These are phyloP conservation scores for Dispira simplex DNA, from an alignment of 192 early-diverging fungal genomes.

Conservation along the genomic window DNA sequence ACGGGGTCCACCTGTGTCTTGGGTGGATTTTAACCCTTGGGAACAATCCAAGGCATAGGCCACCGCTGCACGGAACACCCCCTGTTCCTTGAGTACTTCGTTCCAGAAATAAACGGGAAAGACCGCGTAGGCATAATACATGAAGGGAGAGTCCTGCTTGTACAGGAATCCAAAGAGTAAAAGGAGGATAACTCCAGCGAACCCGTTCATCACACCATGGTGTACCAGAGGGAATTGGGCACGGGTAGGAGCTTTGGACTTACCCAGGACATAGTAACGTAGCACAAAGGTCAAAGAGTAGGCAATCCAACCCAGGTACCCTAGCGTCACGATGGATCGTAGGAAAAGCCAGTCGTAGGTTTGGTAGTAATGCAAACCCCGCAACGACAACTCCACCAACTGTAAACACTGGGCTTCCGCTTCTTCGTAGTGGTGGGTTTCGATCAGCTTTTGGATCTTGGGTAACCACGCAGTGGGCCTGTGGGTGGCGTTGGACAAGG, in stretches of 20 bases:
- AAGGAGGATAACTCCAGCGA: constrained; percentile 22
- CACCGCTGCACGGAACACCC: constrained; percentile 19
- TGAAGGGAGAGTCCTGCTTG: constrained; percentile 54
- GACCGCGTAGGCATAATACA: constrained; percentile 78
- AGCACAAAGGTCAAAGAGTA: constrained; percentile 73
- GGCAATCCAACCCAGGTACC: constrained; percentile 83
- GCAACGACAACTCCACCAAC: constrained; percentile 47
- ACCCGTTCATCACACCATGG: constrained; percentile 17
- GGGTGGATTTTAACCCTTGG: not conserved
- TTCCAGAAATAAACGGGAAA: constrained; percentile 86
- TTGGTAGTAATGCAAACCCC: constrained; percentile 88
- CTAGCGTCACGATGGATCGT: constrained; percentile 61
- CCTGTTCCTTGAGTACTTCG: constrained; percentile 27
- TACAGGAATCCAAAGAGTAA: constrained; percentile 42
- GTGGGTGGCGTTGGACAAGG: constrained; percentile 36
- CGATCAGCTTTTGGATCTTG: constrained; percentile 45
- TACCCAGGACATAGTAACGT: constrained; percentile 35
- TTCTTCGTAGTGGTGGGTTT: constrained; percentile 34
- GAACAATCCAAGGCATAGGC: not conserved
- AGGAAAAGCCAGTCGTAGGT: constrained; percentile 96
- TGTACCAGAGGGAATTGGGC: not conserved
- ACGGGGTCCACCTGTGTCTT: constrained; percentile 13
- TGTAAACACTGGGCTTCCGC: constrained; percentile 49
- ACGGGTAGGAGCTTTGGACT: not conserved
- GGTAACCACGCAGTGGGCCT: constrained; percentile 31